Evolutionary conservation across 1,139 yeast species (phyloP).

Genomic region (Pichia sp.): DNA sequence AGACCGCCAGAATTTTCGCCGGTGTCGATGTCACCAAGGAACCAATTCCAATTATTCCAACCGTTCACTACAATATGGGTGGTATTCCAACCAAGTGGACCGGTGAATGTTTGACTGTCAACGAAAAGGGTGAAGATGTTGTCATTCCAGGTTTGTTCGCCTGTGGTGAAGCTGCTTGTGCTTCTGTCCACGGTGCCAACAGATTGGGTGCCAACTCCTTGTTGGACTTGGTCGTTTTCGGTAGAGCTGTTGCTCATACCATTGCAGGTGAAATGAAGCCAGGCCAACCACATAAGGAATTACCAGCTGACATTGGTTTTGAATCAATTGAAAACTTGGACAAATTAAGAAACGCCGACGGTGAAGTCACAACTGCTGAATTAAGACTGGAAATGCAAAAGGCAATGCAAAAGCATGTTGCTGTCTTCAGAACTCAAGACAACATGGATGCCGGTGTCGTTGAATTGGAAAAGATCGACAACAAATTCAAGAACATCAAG

Average conservation of each 20-base stretch:
- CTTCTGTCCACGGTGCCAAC: conserved; percentile 98
- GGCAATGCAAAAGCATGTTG: conserved; percentile 95
- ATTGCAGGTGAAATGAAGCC: conserved; percentile 82
- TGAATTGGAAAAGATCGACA: conserved; percentile 72
- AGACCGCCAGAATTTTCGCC: conserved; percentile 96
- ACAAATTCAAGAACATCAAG: conserved; percentile 65
- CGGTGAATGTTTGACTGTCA: conserved; percentile 86
- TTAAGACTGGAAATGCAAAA: conserved; percentile 91
- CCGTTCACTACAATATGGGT: conserved; percentile 99
- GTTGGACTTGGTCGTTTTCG: conserved; percentile 94
- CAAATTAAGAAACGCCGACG: conserved; percentile 77
- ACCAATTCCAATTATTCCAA: conserved; percentile 97
- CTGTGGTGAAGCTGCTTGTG: conserved; percentile 99
- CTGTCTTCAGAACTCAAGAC: conserved; percentile 93
- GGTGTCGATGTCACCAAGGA: conserved; percentile 99
- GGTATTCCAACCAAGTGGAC: conserved; percentile 98
- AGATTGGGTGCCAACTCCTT: conserved; percentile 99
- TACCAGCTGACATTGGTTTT: conserved; percentile 81
- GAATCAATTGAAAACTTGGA: conserved; percentile 91
- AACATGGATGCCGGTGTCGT: conserved; percentile 89
- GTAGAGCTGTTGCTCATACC: conserved; percentile 96
- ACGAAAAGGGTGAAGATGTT: conserved; percentile 84
- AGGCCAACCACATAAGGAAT: conserved; percentile 76
- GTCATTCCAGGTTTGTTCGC: conserved; percentile 93
- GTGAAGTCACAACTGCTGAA: conserved; percentile 77